A percentile compares a stretch with the other conserved stretches of the same genome.
Evolutionary conservation across 2,329 filamentous ascomycete species (phyloP).

Genomic region (Aciculosporium take): DNA sequence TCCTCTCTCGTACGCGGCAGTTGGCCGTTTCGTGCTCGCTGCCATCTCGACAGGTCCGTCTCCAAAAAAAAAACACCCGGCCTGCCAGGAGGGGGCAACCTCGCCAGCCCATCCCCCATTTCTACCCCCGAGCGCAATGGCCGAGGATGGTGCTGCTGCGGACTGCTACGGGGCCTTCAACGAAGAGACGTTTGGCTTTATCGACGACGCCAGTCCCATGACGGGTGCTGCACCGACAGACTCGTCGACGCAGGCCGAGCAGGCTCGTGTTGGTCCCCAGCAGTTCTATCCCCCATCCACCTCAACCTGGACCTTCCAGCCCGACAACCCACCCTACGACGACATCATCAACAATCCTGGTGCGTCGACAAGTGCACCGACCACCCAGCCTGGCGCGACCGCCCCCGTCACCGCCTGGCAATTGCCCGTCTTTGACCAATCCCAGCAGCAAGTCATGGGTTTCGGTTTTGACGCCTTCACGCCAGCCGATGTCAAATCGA

Average conservation of each 20-base stretch:
- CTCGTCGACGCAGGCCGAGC: slow-evolving; percentile 15
- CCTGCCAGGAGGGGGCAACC: slow-evolving; percentile 1
- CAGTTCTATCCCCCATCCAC: slow-evolving; percentile 15
- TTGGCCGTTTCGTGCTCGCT: background rate
- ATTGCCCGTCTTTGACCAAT: slow-evolving; percentile 21
- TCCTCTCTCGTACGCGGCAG: slow-evolving; percentile 1
- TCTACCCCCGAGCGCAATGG: slow-evolving; percentile 18
- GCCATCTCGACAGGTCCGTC: background rate
- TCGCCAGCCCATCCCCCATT: slow-evolving; percentile 1
- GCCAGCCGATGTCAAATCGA: slow-evolving; percentile 21
- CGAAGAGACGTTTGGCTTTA: slow-evolving; percentile 25
- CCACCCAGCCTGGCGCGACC: slow-evolving; percentile 19
- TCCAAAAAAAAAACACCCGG: background rate
- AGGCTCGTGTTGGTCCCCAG: slow-evolving; percentile 20
- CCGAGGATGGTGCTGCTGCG: slow-evolving; percentile 25
- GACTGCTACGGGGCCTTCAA: slow-evolving; percentile 30
- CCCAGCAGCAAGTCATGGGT: slow-evolving; percentile 17
- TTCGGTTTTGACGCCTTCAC: slow-evolving; percentile 19
- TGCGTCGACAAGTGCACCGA: slow-evolving; percentile 19
- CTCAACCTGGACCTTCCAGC: slow-evolving; percentile 33
- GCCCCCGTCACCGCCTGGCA: slow-evolving; percentile 21
- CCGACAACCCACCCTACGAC: slow-evolving; percentile 33
- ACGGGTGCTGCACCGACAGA: slow-evolving; percentile 18
- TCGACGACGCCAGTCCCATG: slow-evolving; percentile 18
- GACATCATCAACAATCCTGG: slow-evolving; percentile 28